A percentile compares a stretch with the other conserved stretches of the same genome.
These are phyloP conservation scores for Phytophthora idaei DNA, from an alignment of 352 stramenopile species.

Conservation along the genomic window DNA sequence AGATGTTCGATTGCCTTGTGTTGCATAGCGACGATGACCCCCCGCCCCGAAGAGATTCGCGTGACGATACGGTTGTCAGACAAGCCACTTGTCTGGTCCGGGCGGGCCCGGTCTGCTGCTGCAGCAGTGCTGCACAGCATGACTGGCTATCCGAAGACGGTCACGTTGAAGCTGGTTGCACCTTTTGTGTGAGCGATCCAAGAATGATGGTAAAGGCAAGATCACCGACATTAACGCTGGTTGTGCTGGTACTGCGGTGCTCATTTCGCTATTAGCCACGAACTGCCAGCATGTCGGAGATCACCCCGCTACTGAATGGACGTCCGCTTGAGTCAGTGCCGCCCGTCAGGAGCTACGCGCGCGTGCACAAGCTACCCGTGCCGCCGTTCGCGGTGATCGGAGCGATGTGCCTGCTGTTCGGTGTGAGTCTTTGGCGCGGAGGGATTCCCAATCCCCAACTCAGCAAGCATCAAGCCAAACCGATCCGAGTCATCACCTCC, in stretches of 20 bases:
- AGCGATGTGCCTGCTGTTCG: constrained; percentile 18
- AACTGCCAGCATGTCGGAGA: constrained; percentile 19
- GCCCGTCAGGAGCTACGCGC: constrained; percentile 21
- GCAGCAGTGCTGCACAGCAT: too few relatives aligned
- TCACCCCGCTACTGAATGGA: constrained; percentile 23
- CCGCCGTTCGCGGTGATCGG: constrained; percentile 22
- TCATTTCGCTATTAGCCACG: constrained; percentile 20
- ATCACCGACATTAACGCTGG: background rate
- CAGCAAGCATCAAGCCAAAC: constrained; percentile 12
- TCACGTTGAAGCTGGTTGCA: constrained; percentile 15
- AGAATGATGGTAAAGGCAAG: constrained; percentile 31
- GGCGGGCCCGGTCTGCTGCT: too few relatives aligned
- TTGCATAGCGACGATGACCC: too few relatives aligned
- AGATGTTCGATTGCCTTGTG: too few relatives aligned
- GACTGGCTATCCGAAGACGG: too few relatives aligned
- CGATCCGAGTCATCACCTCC: constrained; percentile 17
- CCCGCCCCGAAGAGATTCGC: too few relatives aligned
- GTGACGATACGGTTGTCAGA: too few relatives aligned
- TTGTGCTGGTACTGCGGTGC: background rate
- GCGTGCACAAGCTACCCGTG: constrained; percentile 27
- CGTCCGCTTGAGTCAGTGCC: constrained; percentile 8
- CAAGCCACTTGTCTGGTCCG: too few relatives aligned
- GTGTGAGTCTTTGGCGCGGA: constrained; percentile 21
- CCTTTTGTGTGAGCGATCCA: constrained; percentile 12
- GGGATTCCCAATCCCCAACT: background rate